phyloP scores from a whole-genome alignment of 129 eudicot genomes.

The Pseudognaphalium luteoalbum region DNA sequence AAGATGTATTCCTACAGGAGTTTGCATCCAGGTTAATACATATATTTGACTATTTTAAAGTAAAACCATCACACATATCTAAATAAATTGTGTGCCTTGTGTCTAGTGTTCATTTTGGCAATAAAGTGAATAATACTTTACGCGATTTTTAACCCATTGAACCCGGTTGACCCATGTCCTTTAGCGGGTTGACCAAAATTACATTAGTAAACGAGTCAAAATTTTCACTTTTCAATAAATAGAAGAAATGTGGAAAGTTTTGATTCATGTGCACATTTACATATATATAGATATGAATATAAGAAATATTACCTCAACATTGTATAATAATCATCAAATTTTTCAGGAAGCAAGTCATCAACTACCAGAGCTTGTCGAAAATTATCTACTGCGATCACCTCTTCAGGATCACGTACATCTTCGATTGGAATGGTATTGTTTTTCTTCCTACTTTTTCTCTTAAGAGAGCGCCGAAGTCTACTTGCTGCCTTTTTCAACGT shows the following conservation, averaged over 20 bases:
- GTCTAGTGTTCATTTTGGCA: not conserved
- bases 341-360: not conserved
- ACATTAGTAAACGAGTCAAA: not conserved
- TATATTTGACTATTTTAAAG: too few species aligned
- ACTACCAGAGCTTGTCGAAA: not conserved
- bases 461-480: not conserved
- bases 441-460: not conserved
- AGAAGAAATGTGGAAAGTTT: too few species aligned
- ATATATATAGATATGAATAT: not conserved
- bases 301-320: constrained; percentile 33
- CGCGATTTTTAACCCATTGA: not conserved
- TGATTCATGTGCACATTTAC: too few species aligned
- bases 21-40: not conserved
- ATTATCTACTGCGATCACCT: not conserved
- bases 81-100: not conserved
- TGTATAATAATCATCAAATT: not conserved
- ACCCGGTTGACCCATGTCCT: not conserved
- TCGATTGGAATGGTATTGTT: not conserved
- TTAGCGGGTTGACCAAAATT: not conserved
- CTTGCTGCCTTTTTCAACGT: constrained; percentile 25
- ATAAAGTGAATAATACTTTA: not conserved
- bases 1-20: not conserved
- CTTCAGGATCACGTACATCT: not conserved
- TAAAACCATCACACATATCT: not conserved
- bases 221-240: not conserved